Evolutionary conservation across 441 rosid genomes (phyloP), one percentile per base, ranked within the genome.

Genomic region (Isatis lusitanica): DNA sequence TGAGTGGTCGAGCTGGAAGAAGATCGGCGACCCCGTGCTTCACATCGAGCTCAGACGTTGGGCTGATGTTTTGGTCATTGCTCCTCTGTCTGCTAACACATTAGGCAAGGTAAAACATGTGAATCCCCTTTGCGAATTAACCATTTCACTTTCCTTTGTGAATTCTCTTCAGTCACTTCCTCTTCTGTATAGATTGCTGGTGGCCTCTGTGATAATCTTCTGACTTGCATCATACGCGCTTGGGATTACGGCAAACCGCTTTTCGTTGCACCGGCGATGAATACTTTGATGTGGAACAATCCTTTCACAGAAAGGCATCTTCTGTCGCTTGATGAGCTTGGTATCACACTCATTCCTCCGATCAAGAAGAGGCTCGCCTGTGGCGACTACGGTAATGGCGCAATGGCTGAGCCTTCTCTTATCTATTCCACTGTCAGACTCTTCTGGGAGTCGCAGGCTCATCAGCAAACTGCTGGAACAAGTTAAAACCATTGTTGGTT

Each of bases 381-480:
- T 61, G 98, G 96, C 11, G 99, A 95, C 66, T 88, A 86, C 36
- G 97, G 97, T 21, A 91, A 85, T 35, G 97, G 99, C 30, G 97
- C 95, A 39, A 93, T 95, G 98, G 97, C 97, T 5, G 97, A 95
- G 84, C 94, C 97, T 56, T 87, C 90, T 56, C 74, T 86, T 13
- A 95, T 93, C 67, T 83, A 87, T 83, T 85, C 92, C 7, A 91
- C 94, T 9, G 89, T 91, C 10, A 87, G 96, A 56, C 83, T 91
- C 26, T 88, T 85, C 74, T 80, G 81, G 59, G 94, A 91, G 85
- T 79, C 91, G 1, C 87, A 89, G 74, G 74, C 66, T 70, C 85
- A 71, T 63, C 80, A 73, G 30, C 70, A 38, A 36, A 72, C 40
- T 6, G 70, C 26, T 36, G 77, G 48, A 35, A 71, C 58, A 0